phyloP scores from a whole-genome alignment of 148 eudicot species.

The Chenopodium formosanum region DNA sequence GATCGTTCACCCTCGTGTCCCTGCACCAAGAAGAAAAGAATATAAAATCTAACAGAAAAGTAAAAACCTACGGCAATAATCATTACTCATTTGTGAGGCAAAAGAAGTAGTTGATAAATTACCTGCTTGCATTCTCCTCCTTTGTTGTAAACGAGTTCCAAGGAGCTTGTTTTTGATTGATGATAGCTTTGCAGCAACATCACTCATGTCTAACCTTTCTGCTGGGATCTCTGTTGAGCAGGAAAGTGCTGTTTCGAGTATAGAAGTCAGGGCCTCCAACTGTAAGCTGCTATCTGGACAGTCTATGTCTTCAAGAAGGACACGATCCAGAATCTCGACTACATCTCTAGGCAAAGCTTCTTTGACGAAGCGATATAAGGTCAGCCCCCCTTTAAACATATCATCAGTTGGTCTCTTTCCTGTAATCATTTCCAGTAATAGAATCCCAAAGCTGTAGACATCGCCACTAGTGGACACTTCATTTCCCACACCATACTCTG shows the following conservation, averaged over 20 bases:
- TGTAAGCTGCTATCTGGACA: neutral
- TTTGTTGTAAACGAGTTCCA: neutral
- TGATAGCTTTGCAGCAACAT: conserved; percentile 13
- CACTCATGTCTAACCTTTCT: conserved; percentile 13
- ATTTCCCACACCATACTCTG: conserved; percentile 34
- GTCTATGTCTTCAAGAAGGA: neutral
- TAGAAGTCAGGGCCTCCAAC: conserved; percentile 1
- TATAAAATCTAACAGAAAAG: too few relatives aligned
- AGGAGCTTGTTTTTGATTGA: conserved; percentile 10
- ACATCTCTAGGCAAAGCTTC: neutral
- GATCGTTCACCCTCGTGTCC: too few relatives aligned
- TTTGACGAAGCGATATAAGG: conserved; percentile 13
- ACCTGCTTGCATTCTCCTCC: neutral
- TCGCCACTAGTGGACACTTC: conserved; percentile 22
- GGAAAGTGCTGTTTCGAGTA: conserved; percentile 4
- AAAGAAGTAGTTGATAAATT: neutral
- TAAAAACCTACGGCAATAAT: too few relatives aligned
- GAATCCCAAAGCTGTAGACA: conserved; percentile 26
- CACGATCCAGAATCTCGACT: conserved; percentile 1
- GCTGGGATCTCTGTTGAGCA: conserved; percentile 4
- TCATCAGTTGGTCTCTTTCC: conserved; percentile 27
- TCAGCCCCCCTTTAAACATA: conserved; percentile 11
- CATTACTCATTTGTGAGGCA: too few relatives aligned
- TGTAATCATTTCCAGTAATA: conserved; percentile 23
- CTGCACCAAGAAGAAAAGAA: too few relatives aligned